phyloP scores from a whole-genome alignment of 2,329 filamentous ascomycete genomes.

The Botryotinia narcissicola region DNA sequence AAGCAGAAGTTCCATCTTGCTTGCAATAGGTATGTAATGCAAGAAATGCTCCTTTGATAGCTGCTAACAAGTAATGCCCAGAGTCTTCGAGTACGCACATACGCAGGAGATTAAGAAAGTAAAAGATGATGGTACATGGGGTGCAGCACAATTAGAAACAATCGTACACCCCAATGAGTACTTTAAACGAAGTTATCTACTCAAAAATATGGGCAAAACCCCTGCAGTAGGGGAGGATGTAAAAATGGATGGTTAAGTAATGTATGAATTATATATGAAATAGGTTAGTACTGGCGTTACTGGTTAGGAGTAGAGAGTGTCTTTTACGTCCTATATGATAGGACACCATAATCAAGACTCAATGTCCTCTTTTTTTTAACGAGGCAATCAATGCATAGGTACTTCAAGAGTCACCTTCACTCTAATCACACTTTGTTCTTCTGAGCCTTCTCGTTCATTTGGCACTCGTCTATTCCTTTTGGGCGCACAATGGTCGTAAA shows the following conservation, averaged over 20 bases:
- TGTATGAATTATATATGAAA: slow-evolving; percentile 4
- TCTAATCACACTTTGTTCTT: neutral
- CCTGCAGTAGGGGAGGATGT: slow-evolving; percentile 13
- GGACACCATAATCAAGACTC: neutral
- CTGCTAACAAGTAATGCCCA: slow-evolving; percentile 35
- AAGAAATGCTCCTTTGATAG: slow-evolving; percentile 13
- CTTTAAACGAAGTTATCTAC: slow-evolving; percentile 88
- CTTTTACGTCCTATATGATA: slow-evolving; percentile 2
- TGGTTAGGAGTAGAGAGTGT: neutral
- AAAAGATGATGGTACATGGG: slow-evolving; percentile 71
- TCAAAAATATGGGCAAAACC: slow-evolving; percentile 67
- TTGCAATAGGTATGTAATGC: slow-evolving; percentile 69
- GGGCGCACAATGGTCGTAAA: neutral
- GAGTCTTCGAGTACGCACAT: slow-evolving; percentile 86
- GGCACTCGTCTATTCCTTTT: neutral
- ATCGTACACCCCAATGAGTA: slow-evolving; percentile 98
- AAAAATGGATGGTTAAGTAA: slow-evolving; percentile 18
- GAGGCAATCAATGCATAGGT: neutral
- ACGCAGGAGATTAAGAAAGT: slow-evolving; percentile 74
- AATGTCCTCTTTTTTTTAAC: neutral
- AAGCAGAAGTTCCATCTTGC: slow-evolving; percentile 90
- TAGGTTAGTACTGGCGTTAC: slow-evolving; percentile 15
- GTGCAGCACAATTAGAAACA: slow-evolving; percentile 77
- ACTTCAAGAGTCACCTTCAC: neutral
- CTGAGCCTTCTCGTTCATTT: neutral